phyloP scores from a whole-genome alignment of 129 eudicot species.

The Artemisia annua region DNA sequence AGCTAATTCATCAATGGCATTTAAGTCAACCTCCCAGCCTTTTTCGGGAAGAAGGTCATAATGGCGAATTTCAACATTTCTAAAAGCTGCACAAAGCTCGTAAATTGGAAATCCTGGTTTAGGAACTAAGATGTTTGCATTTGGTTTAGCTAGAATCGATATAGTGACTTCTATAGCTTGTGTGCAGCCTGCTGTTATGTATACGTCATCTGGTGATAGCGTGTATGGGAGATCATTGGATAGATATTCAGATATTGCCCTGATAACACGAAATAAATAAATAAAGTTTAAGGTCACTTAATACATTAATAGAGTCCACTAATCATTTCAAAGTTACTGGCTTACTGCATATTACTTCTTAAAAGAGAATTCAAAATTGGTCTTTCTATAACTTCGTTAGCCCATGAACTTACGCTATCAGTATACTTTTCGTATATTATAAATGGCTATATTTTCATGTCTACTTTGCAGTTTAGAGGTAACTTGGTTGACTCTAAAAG shows the following conservation, averaged over 20 bases:
- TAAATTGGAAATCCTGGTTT: slow-evolving; percentile 95
- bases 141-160: slow-evolving; percentile 70
- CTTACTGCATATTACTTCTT: neutral
- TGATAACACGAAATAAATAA: slow-evolving; percentile 21
- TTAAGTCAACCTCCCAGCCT: slow-evolving; percentile 84
- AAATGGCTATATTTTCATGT: too few relatives aligned
- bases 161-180: slow-evolving; percentile 86
- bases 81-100: slow-evolving; percentile 83
- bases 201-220: slow-evolving; percentile 70
- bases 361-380: neutral
- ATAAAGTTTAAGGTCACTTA: neutral
- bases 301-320: neutral
- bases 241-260: slow-evolving; percentile 85
- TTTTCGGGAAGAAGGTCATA: slow-evolving; percentile 68
- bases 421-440: neutral
- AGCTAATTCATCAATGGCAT: slow-evolving; percentile 53
- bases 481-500: slow-evolving; percentile 17
- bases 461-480: neutral
- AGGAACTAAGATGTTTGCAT: slow-evolving; percentile 82
- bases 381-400: neutral
- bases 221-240: slow-evolving; percentile 76
- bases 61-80: slow-evolving; percentile 74
- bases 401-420: neutral
- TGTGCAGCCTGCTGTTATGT: slow-evolving; percentile 88
- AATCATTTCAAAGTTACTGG: neutral